Conservation (phyloP, 768 basidiomycete genomes). For the Amanita molliuscula region DNA sequence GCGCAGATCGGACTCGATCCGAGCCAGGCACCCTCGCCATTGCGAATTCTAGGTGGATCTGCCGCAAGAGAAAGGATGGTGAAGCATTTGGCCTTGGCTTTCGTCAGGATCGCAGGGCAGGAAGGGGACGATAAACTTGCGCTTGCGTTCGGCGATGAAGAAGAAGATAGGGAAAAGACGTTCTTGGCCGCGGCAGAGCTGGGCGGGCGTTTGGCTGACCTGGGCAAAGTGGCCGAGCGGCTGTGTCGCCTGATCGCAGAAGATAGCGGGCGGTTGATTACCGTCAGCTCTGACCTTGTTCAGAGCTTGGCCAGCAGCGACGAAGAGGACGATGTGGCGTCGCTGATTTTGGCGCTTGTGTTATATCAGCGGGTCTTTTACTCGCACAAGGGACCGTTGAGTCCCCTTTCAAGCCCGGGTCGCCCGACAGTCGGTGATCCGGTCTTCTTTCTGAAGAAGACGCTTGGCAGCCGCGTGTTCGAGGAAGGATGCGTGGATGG, state of each 20-base stretch:
- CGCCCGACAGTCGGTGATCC: conserved; percentile 12
- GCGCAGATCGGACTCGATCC: conserved; percentile 7
- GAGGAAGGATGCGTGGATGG: conserved; percentile 19
- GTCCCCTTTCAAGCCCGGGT: conserved; percentile 48
- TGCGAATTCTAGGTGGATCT: conserved; percentile 40
- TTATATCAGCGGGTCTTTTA: conserved; percentile 54
- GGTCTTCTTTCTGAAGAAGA: conserved; percentile 24
- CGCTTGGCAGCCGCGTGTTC: conserved; percentile 40
- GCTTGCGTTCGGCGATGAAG: conserved; percentile 20
- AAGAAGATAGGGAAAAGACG: conserved; percentile 34
- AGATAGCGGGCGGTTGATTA: conserved; percentile 18
- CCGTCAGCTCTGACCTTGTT: conserved; percentile 8
- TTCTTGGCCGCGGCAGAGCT: conserved; percentile 53
- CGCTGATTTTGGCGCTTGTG: conserved; percentile 48
- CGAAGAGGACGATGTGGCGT: conserved; percentile 7
- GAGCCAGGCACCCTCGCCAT: conserved; percentile 20
- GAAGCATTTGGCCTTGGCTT: conserved; percentile 41
- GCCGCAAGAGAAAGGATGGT: conserved; percentile 43
- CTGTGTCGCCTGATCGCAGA: conserved; percentile 35
- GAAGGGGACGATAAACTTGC: conserved; percentile 22
- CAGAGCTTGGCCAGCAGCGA: conserved; percentile 3
- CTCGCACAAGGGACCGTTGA: conserved; percentile 26
- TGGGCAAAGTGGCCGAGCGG: conserved; percentile 48
- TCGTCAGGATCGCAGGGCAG: conserved; percentile 31
- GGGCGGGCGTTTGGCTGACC: conserved; percentile 43